Evolutionary conservation across 2,329 filamentous ascomycete genomes (phyloP), one percentile per base, ranked within the genome.

Genomic region (Epichloe gansuensis): DNA sequence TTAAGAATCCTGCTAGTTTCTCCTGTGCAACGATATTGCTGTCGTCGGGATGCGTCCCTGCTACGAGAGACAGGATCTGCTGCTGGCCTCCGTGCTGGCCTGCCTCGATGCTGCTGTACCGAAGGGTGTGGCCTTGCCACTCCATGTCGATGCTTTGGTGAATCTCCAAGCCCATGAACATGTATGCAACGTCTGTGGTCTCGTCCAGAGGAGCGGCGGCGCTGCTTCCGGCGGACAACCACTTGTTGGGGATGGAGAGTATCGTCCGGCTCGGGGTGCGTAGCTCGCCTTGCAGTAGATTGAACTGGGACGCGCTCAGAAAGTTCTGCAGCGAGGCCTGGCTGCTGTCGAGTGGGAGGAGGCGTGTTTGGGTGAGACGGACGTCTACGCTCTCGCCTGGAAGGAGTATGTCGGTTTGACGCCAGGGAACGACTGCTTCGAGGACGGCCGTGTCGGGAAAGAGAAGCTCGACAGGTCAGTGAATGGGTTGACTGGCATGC

Each of bases 151-250:
- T 63, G 25, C 67, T 63, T 53, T 75, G 74, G 46, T 73, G 75
- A 41, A 81, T 67, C 58, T 82, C 77, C 2, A 79, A 67, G 7
- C 77, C 76, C 47, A 69, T 67, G 61, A 80, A 78, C 15, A 69
- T 52, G 59, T 70, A 72, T 12, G 59, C 54, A 3, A 69, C 46
- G 42, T 64, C 54, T 46, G 25, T 50, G 48, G 51, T 23, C 2
- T 45, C 31, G 7, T 38, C 37, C n/a, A n/a, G 21, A 1, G 45
- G 46, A 38, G 21, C 37, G n/a, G 21, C 37, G n/a, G 4, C 35
- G 39, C 9, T 48, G 39, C 6, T 37, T 35, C 17, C 50, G 31
- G 23, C n/a, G 23, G 37, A 53, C 46, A 39, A 23, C 21, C 65
- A 60, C 13, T 56, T 56, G 7, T 53, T 52, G 2, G 68, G 68